Evolutionary conservation across 306 rosid species (phyloP).

Genomic region (Casuarina glauca): DNA sequence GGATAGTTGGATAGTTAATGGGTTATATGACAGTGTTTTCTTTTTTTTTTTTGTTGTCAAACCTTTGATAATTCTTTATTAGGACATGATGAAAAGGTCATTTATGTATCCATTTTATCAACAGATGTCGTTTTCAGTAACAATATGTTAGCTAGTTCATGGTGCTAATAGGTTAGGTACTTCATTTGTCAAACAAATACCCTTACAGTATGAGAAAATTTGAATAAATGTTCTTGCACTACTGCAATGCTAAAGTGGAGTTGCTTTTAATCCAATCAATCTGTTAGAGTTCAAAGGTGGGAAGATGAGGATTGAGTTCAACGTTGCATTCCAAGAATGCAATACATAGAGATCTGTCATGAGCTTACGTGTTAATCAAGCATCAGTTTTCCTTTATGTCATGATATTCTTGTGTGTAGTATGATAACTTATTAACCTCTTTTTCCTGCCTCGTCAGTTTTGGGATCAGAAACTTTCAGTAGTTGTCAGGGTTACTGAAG

Average conservation of each 20-base stretch:
- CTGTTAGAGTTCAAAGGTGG: constrained; percentile 15
- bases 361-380: not conserved
- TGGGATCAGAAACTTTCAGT: not conserved
- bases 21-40: too few relatives aligned
- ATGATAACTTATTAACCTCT: not conserved
- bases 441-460: not conserved
- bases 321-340: not conserved
- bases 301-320: not conserved
- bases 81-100: not conserved
- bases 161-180: not conserved
- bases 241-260: constrained; percentile 1
- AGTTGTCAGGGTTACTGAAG: too few relatives aligned
- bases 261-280: constrained; percentile 6
- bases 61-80: not conserved
- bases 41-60: not conserved
- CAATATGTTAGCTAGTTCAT: not conserved
- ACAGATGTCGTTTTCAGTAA: not conserved
- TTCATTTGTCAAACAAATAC: not conserved
- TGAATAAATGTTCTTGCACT: constrained; percentile 3
- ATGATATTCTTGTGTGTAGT: not conserved
- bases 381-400: not conserved
- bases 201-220: not conserved
- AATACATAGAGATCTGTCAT: not conserved
- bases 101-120: not conserved
- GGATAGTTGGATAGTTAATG: not conserved